Evolutionary conservation across 768 basidiomycete genomes (phyloP).

Genomic region (Sistotremastrum niveocremeum): DNA sequence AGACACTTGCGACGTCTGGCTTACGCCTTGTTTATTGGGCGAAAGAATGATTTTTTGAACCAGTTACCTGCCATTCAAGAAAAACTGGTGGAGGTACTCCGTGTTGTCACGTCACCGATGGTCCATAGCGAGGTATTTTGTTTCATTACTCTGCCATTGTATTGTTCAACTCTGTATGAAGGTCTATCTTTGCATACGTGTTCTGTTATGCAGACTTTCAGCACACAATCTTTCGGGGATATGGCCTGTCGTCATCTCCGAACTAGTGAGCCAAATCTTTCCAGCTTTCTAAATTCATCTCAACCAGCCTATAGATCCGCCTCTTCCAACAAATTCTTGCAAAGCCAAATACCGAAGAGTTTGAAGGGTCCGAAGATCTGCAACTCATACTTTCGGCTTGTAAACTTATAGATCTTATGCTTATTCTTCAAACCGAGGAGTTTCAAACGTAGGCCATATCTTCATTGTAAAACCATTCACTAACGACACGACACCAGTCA

Average conservation of each 20-base stretch:
- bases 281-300: background rate
- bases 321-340: conserved; percentile 75
- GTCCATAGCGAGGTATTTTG: conserved; percentile 75
- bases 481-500: conserved; percentile 28
- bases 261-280: conserved; percentile 44
- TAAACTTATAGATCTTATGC: conserved; percentile 88
- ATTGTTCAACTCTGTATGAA: conserved; percentile 3
- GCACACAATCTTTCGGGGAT: conserved; percentile 87
- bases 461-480: conserved; percentile 21
- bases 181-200: conserved; percentile 79
- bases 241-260: conserved; percentile 92
- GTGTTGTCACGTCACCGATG: conserved; percentile 62
- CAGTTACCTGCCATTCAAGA: conserved; percentile 93
- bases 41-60: conserved; percentile 82
- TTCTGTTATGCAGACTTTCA: conserved; percentile 80
- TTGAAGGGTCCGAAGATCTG: conserved; percentile 75
- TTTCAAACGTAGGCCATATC: conserved; percentile 69
- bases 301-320: conserved; percentile 45
- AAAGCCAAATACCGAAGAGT: conserved; percentile 34
- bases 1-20: conserved; percentile 80
- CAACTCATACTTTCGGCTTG: conserved; percentile 75
- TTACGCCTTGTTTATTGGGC: conserved; percentile 73
- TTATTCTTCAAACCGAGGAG: conserved; percentile 89
- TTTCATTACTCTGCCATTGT: background rate
- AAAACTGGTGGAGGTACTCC: conserved; percentile 85